These are phyloP conservation scores for Phragmites australis DNA, from an alignment of 176 grass and related monocot genomes.

Conservation along the genomic window DNA sequence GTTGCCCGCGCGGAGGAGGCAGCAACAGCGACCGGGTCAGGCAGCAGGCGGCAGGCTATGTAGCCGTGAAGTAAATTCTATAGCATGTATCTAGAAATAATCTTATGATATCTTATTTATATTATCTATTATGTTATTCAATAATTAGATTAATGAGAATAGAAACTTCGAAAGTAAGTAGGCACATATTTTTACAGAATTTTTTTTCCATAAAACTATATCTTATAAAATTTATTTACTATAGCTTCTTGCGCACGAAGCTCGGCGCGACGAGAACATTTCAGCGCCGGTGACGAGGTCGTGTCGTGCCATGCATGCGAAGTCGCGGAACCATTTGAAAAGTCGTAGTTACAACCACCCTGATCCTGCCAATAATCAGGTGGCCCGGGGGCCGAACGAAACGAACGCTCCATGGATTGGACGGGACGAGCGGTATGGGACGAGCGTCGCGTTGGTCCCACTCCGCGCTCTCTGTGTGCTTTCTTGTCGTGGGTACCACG, in stretches of 20 bases:
- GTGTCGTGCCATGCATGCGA: background rate
- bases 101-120: too few species aligned
- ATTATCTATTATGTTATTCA: too few species aligned
- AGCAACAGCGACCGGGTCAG: constrained; percentile 16
- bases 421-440: constrained; percentile 20
- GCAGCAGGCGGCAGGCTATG: background rate
- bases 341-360: background rate
- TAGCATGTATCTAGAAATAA: too few species aligned
- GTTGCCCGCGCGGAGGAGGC: constrained; percentile 26
- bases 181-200: too few species aligned
- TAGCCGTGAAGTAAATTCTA: too few species aligned
- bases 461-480: background rate
- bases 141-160: too few species aligned
- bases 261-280: constrained; percentile 12
- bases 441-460: background rate
- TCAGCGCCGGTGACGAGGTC: constrained; percentile 21
- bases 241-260: background rate
- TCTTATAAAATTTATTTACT: too few species aligned
- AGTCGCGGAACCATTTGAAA: background rate
- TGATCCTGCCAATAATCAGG: background rate
- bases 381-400: background rate
- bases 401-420: constrained; percentile 16
- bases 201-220: too few species aligned
- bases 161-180: too few species aligned
- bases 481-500: background rate